These are phyloP conservation scores for Aspergillus cejpii DNA, from an alignment of 2,329 filamentous ascomycete genomes.

Conservation along the genomic window DNA sequence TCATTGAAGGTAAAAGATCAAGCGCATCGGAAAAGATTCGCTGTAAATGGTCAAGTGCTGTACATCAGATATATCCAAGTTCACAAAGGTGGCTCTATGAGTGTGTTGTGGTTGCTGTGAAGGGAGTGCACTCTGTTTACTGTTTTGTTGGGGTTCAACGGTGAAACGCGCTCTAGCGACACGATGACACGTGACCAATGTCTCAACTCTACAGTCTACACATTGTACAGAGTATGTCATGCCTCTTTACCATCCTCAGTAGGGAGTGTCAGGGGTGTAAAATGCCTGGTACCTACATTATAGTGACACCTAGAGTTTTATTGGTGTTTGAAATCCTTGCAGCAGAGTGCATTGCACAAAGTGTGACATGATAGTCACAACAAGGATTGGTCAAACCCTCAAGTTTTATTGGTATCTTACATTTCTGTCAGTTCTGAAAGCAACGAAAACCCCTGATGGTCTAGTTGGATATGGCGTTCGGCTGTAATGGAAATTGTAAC, in stretches of 20 bases:
- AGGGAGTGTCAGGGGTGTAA: no score
- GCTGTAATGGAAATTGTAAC: not conserved
- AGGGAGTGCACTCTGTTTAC: slow-evolving; percentile 16
- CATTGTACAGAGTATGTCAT: no score
- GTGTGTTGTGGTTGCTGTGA: not conserved
- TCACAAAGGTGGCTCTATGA: not conserved
- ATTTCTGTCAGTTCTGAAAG: no score
- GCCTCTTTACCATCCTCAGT: no score
- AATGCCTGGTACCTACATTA: no score
- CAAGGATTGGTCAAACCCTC: no score
- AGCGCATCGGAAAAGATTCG: not conserved
- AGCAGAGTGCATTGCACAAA: not conserved
- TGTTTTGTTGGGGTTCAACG: slow-evolving; percentile 18
- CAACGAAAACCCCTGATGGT: not conserved
- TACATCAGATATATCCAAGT: not conserved
- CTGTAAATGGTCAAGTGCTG: not conserved
- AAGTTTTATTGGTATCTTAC: no score
- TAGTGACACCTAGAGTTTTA: not conserved
- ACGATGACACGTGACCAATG: slow-evolving; percentile 11
- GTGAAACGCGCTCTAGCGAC: slow-evolving; percentile 18
- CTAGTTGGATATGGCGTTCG: not conserved
- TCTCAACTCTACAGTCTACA: not conserved
- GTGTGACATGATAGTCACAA: not conserved
- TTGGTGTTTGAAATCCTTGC: not conserved
- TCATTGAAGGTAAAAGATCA: slow-evolving; percentile 16